A percentile compares a stretch with the other conserved stretches of the same genome.
These are phyloP conservation scores for Eutrema salsugineum DNA, from an alignment of 441 rosid species.

Conservation along the genomic window DNA sequence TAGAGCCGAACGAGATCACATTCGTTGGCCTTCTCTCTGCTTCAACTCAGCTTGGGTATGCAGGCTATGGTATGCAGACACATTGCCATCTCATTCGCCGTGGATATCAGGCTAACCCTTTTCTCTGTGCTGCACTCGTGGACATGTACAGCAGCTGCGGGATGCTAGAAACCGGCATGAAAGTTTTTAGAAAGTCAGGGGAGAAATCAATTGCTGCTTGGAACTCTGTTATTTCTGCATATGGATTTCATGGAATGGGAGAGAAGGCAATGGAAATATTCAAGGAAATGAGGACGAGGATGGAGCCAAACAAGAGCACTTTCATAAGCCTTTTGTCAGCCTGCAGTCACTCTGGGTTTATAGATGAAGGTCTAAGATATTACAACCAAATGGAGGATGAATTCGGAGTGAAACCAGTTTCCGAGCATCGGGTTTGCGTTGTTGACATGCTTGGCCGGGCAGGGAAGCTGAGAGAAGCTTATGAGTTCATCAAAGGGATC, in stretches of 20 bases:
- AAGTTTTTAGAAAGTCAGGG: slow-evolving; percentile 35
- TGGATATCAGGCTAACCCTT: slow-evolving; percentile 36
- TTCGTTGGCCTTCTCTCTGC: slow-evolving; percentile 51
- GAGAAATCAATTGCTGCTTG: slow-evolving; percentile 37
- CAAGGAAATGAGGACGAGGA: slow-evolving; percentile 35
- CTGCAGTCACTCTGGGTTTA: slow-evolving; percentile 49
- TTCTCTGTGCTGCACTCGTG: slow-evolving; percentile 43
- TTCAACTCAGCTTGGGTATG: slow-evolving; percentile 43
- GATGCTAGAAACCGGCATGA: slow-evolving; percentile 35
- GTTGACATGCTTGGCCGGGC: slow-evolving; percentile 58
- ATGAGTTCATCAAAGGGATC: slow-evolving; percentile 36
- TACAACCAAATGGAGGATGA: slow-evolving; percentile 39
- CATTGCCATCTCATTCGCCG: slow-evolving; percentile 37
- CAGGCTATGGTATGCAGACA: slow-evolving; percentile 41
- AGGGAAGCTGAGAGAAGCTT: slow-evolving; percentile 49
- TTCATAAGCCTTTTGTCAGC: slow-evolving; percentile 46
- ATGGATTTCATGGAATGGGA: slow-evolving; percentile 47
- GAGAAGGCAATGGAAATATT: slow-evolving; percentile 45
- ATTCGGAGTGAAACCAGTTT: slow-evolving; percentile 37
- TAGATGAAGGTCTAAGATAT: slow-evolving; percentile 39
- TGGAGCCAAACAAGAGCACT: slow-evolving; percentile 39
- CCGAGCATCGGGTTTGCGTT: slow-evolving; percentile 44
- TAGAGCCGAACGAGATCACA: slow-evolving; percentile 58
- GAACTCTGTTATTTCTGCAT: slow-evolving; percentile 54
- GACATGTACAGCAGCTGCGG: slow-evolving; percentile 59